Evolutionary conservation across 345 rosid genomes (phyloP).

Genomic region (Eucalyptus regnans): DNA sequence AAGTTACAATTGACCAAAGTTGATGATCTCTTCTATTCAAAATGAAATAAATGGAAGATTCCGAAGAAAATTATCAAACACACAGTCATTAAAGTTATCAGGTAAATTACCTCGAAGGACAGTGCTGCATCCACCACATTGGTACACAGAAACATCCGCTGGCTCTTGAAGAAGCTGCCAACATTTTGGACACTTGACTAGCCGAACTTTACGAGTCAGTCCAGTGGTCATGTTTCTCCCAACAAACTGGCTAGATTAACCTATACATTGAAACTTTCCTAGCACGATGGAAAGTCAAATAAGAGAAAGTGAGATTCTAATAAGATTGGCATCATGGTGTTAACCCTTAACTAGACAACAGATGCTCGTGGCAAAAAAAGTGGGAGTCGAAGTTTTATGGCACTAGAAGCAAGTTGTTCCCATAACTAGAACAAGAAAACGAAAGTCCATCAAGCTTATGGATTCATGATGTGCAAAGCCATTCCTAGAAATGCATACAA

Average conservation of each 20-base stretch:
- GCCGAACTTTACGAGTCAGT: not conserved
- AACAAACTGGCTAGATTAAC: not conserved
- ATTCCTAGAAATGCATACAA: not conserved
- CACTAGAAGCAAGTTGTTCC: not conserved
- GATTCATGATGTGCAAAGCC: not conserved
- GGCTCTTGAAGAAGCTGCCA: constrained; percentile 1
- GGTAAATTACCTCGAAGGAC: constrained; percentile 2
- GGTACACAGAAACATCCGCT: not conserved
- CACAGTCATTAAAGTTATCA: not conserved
- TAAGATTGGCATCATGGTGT: not conserved
- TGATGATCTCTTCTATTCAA: not conserved
- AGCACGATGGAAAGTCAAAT: not conserved
- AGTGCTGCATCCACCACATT: constrained; percentile 3
- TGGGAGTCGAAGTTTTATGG: not conserved
- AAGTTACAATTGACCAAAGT: not conserved
- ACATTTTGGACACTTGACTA: constrained; percentile 6
- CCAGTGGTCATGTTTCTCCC: not conserved
- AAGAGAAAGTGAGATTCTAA: not conserved
- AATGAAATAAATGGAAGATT: not conserved
- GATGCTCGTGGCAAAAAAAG: not conserved
- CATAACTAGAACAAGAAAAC: not conserved
- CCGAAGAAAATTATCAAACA: not conserved
- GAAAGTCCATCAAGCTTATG: not conserved
- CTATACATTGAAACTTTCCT: not conserved
- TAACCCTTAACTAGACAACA: not conserved